Evolutionary conservation across 495 filamentous ascomycete species (phyloP).

Genomic region (Pyrenopolyporus hunteri): DNA sequence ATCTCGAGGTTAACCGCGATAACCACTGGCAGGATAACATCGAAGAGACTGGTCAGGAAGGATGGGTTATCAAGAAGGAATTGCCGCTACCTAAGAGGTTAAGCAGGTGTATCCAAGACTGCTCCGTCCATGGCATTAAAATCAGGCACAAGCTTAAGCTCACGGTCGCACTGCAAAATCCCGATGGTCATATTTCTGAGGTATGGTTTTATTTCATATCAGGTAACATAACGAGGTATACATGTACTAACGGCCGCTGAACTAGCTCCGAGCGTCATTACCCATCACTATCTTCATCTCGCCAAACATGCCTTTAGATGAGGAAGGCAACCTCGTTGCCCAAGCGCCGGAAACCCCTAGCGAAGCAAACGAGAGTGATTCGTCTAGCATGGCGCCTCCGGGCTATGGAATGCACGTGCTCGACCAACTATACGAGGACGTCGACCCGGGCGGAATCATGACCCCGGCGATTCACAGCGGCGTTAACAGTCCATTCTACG

Average conservation of each 20-base stretch:
- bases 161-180: slow-evolving; percentile 86
- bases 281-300: slow-evolving; percentile 93
- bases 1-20: slow-evolving; percentile 61
- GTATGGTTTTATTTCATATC: slow-evolving; percentile 48
- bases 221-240: no score
- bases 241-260: slow-evolving; percentile 21
- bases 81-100: slow-evolving; percentile 79
- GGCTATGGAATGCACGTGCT: slow-evolving; percentile 85
- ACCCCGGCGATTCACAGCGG: slow-evolving; percentile 76
- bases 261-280: slow-evolving; percentile 78
- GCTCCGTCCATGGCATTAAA: slow-evolving; percentile 81
- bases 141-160: slow-evolving; percentile 86
- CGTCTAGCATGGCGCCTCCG: slow-evolving; percentile 71
- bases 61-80: slow-evolving; percentile 71
- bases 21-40: slow-evolving; percentile 69
- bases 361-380: slow-evolving; percentile 37
- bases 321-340: slow-evolving; percentile 72
- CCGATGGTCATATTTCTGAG: slow-evolving; percentile 91
- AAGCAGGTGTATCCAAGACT: slow-evolving; percentile 81
- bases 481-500: slow-evolving; percentile 74
- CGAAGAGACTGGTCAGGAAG: slow-evolving; percentile 73
- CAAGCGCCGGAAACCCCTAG: slow-evolving; percentile 54
- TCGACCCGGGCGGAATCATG: slow-evolving; percentile 76
- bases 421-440: slow-evolving; percentile 86
- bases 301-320: slow-evolving; percentile 82